Percentiles rank a stretch among this genome's conserved stretches.
Evolutionary conservation across 345 rosid genomes (phyloP).

Genomic region (Punica granatum): DNA sequence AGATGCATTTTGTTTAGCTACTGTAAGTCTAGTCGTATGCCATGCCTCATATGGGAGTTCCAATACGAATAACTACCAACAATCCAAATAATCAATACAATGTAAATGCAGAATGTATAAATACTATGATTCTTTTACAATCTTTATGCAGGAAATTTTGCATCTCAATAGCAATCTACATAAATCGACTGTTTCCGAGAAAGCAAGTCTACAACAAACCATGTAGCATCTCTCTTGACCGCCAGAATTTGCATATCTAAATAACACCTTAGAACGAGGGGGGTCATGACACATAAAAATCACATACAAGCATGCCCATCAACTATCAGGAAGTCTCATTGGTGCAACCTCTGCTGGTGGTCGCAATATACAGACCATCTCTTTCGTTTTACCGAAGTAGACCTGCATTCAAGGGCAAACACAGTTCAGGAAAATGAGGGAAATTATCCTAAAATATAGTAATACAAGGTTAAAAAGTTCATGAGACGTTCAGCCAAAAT

Average conservation of each 20-base stretch:
- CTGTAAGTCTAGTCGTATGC: no score
- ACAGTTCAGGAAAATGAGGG: background rate
- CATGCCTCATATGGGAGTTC: no score
- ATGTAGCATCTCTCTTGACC: background rate
- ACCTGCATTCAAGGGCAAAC: conserved; percentile 41
- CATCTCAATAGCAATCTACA: background rate
- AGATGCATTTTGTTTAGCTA: no score
- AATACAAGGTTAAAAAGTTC: background rate
- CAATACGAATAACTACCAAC: no score
- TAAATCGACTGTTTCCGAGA: background rate
- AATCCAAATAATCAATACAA: no score
- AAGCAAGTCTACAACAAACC: background rate
- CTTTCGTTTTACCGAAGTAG: conserved; percentile 95
- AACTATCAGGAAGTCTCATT: conserved; percentile 53
- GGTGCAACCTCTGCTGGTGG: conserved; percentile 71
- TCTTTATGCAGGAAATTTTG: background rate
- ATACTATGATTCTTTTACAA: background rate
- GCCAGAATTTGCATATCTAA: background rate
- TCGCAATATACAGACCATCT: conserved; percentile 90
- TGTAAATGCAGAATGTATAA: no score
- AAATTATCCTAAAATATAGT: background rate
- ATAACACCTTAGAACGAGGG: background rate
- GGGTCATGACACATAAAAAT: background rate
- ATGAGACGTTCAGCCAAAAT: no score
- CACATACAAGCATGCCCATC: background rate